Evolutionary conservation across 2,329 filamentous ascomycete species (phyloP).

Genomic region (Purpureocillium takamizusanense): DNA sequence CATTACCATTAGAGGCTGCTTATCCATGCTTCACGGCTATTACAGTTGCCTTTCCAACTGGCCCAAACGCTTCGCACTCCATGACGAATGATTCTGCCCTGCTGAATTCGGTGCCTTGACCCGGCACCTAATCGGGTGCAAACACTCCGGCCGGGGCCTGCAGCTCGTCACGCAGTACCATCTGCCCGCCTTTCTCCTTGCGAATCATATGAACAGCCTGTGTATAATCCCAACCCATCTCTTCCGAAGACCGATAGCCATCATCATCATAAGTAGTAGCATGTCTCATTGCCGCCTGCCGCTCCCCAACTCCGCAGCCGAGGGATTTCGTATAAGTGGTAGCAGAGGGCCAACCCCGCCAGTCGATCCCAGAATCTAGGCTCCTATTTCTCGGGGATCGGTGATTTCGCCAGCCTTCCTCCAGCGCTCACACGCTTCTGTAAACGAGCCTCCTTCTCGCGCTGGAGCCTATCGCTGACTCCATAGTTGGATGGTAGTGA

Average conservation of each 20-base stretch:
- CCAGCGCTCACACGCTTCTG: conserved; percentile 75
- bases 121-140: too few relatives aligned
- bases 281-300: conserved; percentile 6
- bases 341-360: conserved; percentile 26
- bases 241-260: conserved; percentile 1
- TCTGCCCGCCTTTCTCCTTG: too few relatives aligned
- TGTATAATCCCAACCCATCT: conserved; percentile 1
- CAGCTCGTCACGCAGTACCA: too few relatives aligned
- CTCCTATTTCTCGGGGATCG: conserved; percentile 53
- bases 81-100: too few relatives aligned
- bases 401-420: conserved; percentile 58
- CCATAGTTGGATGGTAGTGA: conserved; percentile 44
- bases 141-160: too few relatives aligned
- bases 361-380: conserved; percentile 29
- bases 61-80: too few relatives aligned
- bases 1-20: conserved; percentile 12
- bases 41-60: not conserved
- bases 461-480: conserved; percentile 40
- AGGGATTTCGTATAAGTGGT: conserved; percentile 22
- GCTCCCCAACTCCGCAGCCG: conserved; percentile 13
- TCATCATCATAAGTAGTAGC: conserved; percentile 6
- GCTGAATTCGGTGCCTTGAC: too few relatives aligned
- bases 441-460: conserved; percentile 58
- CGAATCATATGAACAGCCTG: too few relatives aligned
- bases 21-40: conserved; percentile 4